A percentile compares a stretch with the other conserved stretches of the same genome.
phyloP scores from a whole-genome alignment of 2,329 filamentous ascomycete genomes.

The Penicillium sp. region DNA sequence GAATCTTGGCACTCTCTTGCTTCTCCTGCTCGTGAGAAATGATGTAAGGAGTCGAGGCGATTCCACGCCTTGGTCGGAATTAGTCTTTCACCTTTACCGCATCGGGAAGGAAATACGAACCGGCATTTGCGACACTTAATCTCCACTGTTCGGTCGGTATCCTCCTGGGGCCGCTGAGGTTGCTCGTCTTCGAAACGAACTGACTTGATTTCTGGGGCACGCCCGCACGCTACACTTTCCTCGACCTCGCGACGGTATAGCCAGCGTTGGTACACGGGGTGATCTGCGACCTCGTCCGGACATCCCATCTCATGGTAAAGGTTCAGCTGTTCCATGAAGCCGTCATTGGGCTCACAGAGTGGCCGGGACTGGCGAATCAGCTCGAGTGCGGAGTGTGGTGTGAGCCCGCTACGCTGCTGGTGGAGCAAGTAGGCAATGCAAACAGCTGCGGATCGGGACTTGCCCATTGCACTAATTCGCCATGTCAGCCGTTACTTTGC shows the following conservation, averaged over 20 bases:
- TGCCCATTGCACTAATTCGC: constrained; percentile 81
- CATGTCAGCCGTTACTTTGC: constrained; percentile 9
- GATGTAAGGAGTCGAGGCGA: constrained; percentile 67
- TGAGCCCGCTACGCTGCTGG: constrained; percentile 55
- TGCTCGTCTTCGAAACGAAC: constrained; percentile 70
- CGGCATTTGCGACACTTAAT: constrained; percentile 91
- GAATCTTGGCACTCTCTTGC: constrained; percentile 21
- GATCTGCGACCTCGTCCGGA: constrained; percentile 64
- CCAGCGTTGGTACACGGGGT: constrained; percentile 80
- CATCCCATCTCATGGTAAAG: constrained; percentile 87
- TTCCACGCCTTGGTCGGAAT: constrained; percentile 47
- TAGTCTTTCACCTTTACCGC: not conserved
- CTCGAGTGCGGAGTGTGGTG: constrained; percentile 63
- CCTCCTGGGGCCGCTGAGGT: constrained; percentile 20
- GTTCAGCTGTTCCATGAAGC: constrained; percentile 85
- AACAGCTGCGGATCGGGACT: constrained; percentile 84
- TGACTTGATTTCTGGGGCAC: constrained; percentile 71
- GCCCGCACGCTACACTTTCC: constrained; percentile 67
- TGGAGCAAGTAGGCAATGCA: constrained; percentile 81
- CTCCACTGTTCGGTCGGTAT: constrained; percentile 46
- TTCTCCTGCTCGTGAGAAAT: constrained; percentile 55
- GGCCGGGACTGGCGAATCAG: constrained; percentile 69
- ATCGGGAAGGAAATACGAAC: constrained; percentile 40
- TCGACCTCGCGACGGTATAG: constrained; percentile 65
- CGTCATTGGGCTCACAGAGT: constrained; percentile 82